Evolutionary conservation across 1,139 yeast genomes (phyloP).

Genomic region (Suhomyces bribrorum): DNA sequence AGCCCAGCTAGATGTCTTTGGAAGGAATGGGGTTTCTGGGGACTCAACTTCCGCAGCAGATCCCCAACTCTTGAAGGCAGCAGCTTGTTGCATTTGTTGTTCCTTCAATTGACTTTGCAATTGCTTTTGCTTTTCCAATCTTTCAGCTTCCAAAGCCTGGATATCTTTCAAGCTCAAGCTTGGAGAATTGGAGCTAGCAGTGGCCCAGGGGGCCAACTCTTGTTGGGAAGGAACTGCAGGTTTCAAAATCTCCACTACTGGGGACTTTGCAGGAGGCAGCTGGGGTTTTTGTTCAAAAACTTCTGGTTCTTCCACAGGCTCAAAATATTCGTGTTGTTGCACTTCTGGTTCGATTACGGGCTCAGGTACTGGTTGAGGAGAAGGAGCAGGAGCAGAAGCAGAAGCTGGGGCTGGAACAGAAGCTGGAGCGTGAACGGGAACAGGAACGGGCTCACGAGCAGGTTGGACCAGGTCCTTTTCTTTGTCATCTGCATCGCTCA

Average conservation of each 20-base stretch:
- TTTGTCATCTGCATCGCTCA: slow-evolving; percentile 30
- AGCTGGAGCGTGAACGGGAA: background rate
- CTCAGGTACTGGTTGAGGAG: slow-evolving; percentile 6
- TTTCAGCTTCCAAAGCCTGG: slow-evolving; percentile 66
- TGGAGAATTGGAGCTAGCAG: slow-evolving; percentile 32
- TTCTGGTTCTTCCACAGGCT: slow-evolving; percentile 3
- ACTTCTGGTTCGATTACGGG: slow-evolving; percentile 1
- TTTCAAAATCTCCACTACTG: slow-evolving; percentile 17
- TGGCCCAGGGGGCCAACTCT: slow-evolving; percentile 62
- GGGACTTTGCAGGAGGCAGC: slow-evolving; percentile 1
- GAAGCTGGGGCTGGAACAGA: background rate
- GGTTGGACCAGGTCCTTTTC: background rate
- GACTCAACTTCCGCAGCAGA: slow-evolving; percentile 26
- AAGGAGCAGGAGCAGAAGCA: background rate
- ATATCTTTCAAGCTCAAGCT: slow-evolving; percentile 67
- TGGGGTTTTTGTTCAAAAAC: slow-evolving; percentile 2
- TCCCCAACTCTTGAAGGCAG: slow-evolving; percentile 21
- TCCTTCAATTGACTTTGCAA: slow-evolving; percentile 32
- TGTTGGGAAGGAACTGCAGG: slow-evolving; percentile 26
- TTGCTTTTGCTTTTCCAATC: slow-evolving; percentile 40
- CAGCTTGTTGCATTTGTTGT: slow-evolving; percentile 24
- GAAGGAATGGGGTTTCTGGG: slow-evolving; percentile 36
- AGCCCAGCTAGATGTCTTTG: slow-evolving; percentile 62
- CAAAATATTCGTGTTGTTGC: background rate
- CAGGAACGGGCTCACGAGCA: slow-evolving; percentile 1